Conservation (phyloP, 2,329 filamentous ascomycete genomes). For the Pyrenochaeta sp. region DNA sequence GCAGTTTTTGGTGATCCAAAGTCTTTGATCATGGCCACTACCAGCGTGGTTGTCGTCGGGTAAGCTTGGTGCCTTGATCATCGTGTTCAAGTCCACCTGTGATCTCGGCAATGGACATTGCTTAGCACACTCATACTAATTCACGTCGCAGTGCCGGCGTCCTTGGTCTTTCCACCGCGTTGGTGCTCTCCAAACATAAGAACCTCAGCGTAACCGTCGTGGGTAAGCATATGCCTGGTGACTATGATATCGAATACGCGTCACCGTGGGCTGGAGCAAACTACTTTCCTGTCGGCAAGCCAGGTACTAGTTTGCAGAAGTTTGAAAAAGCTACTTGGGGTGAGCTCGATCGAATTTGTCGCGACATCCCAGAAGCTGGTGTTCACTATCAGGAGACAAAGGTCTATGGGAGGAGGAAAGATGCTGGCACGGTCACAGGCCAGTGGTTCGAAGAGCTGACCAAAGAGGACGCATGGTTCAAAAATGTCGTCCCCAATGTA, state of each 20-base stretch:
- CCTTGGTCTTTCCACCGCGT: slow-evolving; percentile 70
- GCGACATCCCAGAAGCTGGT: slow-evolving; percentile 77
- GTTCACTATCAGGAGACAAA: slow-evolving; percentile 76
- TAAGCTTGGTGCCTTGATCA: slow-evolving; percentile 38
- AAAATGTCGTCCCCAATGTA: slow-evolving; percentile 73
- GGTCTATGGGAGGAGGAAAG: slow-evolving; percentile 70
- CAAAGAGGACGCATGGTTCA: slow-evolving; percentile 76
- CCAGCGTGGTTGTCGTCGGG: slow-evolving; percentile 60
- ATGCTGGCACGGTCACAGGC: slow-evolving; percentile 62
- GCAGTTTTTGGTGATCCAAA: slow-evolving; percentile 3
- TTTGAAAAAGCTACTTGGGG: slow-evolving; percentile 57
- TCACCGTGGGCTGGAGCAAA: slow-evolving; percentile 87
- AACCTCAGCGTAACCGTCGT: slow-evolving; percentile 72
- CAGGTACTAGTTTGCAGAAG: slow-evolving; percentile 48
- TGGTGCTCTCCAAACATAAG: slow-evolving; percentile 66
- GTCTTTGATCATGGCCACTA: slow-evolving; percentile 15
- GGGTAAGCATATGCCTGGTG: slow-evolving; percentile 90
- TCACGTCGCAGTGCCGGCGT: slow-evolving; percentile 65
- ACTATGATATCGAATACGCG: slow-evolving; percentile 90
- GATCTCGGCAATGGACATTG: neutral
- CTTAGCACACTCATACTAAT: slow-evolving; percentile 13
- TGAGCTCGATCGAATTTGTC: slow-evolving; percentile 54
- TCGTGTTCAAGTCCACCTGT: slow-evolving; percentile 2
- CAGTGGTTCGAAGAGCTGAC: slow-evolving; percentile 74
- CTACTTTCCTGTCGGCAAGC: slow-evolving; percentile 66